Percentiles rank a stretch among this genome's conserved stretches.
Conservation (phyloP, 2,329 filamentous ascomycete genomes). For the Xylaria sp. region DNA sequence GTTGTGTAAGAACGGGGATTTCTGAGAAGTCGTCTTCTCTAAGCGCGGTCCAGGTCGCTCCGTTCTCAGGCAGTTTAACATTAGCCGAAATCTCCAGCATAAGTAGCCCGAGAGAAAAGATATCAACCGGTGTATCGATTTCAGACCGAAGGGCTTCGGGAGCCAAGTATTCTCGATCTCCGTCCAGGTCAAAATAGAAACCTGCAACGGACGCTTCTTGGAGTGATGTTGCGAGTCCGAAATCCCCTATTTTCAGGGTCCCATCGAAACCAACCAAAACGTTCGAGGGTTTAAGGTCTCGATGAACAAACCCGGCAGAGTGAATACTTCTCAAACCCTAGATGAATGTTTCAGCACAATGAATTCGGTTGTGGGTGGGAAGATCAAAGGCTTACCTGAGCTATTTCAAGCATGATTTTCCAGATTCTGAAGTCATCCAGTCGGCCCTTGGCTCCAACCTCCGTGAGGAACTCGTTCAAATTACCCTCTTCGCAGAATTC, state of each 20-base stretch:
- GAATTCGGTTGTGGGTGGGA: not conserved
- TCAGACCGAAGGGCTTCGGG: constrained; percentile 87
- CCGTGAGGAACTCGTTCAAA: constrained; percentile 82
- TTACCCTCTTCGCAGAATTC: constrained; percentile 97
- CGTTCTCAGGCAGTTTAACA: constrained; percentile 91
- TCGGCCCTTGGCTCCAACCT: constrained; percentile 80
- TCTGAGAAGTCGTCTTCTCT: constrained; percentile 88
- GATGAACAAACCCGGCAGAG: constrained; percentile 81
- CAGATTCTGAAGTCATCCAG: constrained; percentile 98
- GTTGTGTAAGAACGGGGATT: constrained; percentile 85
- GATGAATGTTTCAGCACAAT: constrained; percentile 10
- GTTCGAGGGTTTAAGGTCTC: constrained; percentile 86
- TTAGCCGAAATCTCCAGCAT: constrained; percentile 95
- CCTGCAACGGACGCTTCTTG: constrained; percentile 47
- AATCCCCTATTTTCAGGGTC: constrained; percentile 83
- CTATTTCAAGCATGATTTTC: constrained; percentile 91
- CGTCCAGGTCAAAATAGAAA: constrained; percentile 88
- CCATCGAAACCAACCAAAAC: constrained; percentile 83
- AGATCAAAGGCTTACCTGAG: constrained; percentile 67
- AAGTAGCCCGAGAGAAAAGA: constrained; percentile 93
- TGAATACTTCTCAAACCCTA: constrained; percentile 92
- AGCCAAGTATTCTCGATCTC: constrained; percentile 94
- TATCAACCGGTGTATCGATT: constrained; percentile 88
- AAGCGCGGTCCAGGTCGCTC: constrained; percentile 86
- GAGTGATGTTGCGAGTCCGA: constrained; percentile 72